Percentiles rank a stretch among this genome's conserved stretches.
Evolutionary conservation across 2,329 filamentous ascomycete species (phyloP).

Genomic region (Fusarium nelsonii): DNA sequence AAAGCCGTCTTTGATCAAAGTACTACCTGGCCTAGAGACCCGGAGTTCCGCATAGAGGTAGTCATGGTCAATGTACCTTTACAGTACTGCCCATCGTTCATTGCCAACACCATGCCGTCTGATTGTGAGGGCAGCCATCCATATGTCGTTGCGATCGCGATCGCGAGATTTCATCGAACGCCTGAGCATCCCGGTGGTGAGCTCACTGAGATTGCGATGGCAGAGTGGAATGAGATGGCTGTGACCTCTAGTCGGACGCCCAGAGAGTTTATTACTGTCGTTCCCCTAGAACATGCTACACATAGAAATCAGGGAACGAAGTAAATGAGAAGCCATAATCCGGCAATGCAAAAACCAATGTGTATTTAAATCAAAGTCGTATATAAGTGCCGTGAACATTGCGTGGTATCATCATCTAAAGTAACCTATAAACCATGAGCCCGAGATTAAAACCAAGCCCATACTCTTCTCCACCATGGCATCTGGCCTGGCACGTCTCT

Average conservation of each 20-base stretch:
- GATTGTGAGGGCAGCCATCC: slow-evolving; percentile 1
- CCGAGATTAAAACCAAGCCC: slow-evolving; percentile 55
- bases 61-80: slow-evolving; percentile 12
- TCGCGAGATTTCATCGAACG: slow-evolving; percentile 22
- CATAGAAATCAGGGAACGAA: slow-evolving; percentile 1
- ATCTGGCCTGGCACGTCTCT: slow-evolving; percentile 46
- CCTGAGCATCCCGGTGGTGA: slow-evolving; percentile 21
- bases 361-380: neutral
- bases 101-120: slow-evolving; percentile 10
- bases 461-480: slow-evolving; percentile 60
- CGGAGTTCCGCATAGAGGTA: slow-evolving; percentile 2
- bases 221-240: neutral
- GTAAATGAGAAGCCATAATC: neutral
- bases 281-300: neutral
- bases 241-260: neutral
- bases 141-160: slow-evolving; percentile 11
- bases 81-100: slow-evolving; percentile 3
- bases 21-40: slow-evolving; percentile 6
- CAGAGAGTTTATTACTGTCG: slow-evolving; percentile 7
- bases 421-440: neutral
- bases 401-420: neutral
- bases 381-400: neutral
- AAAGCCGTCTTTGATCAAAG: neutral
- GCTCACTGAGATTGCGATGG: slow-evolving; percentile 2
- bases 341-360: neutral